A percentile compares a stretch with the other conserved stretches of the same genome.
phyloP scores from a whole-genome alignment of 257 asterid species.

The Plantago elongata region DNA sequence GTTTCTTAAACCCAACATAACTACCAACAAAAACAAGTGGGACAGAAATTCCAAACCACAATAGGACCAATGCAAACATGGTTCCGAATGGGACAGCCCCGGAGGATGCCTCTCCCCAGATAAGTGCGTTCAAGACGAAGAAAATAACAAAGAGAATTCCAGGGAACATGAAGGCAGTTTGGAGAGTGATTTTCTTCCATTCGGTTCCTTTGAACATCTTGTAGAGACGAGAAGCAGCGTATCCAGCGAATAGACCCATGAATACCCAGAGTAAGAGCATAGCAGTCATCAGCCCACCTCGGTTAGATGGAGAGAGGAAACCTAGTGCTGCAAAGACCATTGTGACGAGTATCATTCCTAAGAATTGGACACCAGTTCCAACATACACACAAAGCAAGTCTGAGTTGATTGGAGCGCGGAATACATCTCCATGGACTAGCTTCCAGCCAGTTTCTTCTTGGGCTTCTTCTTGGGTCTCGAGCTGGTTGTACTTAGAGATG shows the following conservation, averaged over 20 bases:
- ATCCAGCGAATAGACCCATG: conserved; percentile 90
- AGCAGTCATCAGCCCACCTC: conserved; percentile 91
- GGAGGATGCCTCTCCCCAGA: conserved; percentile 87
- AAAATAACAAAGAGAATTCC: conserved; percentile 57
- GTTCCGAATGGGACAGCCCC: conserved; percentile 95
- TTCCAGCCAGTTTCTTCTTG: conserved; percentile 98
- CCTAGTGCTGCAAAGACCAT: conserved; percentile 83
- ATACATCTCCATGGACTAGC: conserved; percentile 86
- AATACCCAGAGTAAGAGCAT: conserved; percentile 90
- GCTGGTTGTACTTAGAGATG: conserved; percentile 78
- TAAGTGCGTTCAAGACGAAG: conserved; percentile 70
- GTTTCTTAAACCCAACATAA: conserved; percentile 68
- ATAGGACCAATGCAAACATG: conserved; percentile 65
- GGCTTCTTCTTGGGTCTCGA: conserved; percentile 94
- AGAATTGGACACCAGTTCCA: conserved; percentile 84
- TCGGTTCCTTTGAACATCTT: conserved; percentile 87
- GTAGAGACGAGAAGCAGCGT: conserved; percentile 78
- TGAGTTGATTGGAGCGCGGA: conserved; percentile 79
- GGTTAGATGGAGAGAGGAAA: conserved; percentile 84
- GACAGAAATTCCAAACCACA: conserved; percentile 87
- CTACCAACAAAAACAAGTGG: conserved; percentile 89
- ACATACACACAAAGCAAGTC: conserved; percentile 74
- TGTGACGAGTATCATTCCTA: conserved; percentile 74
- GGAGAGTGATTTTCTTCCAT: conserved; percentile 80
- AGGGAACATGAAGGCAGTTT: conserved; percentile 74